Conservation (phyloP, 768 basidiomycete species). For the Leucocoprinus birnbaumii region DNA sequence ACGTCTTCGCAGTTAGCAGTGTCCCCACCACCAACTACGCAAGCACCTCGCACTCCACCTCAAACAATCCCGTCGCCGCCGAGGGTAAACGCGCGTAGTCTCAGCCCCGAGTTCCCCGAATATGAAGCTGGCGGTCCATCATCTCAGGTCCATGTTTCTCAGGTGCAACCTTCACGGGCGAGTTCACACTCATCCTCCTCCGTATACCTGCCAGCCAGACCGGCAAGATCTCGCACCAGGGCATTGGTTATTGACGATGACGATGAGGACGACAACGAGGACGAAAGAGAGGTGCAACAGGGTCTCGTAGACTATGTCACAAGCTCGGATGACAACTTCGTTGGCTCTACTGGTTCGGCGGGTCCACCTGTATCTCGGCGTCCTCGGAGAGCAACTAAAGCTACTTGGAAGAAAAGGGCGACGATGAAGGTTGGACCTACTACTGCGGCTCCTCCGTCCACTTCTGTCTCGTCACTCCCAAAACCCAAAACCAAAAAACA, state of each 20-base stretch:
- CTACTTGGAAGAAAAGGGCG: no score
- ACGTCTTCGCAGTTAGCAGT: not conserved
- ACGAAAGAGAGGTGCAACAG: not conserved
- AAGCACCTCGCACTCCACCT: not conserved
- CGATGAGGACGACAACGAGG: slow-evolving; percentile 2
- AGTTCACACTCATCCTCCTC: not conserved
- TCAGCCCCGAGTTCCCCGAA: slow-evolving; percentile 5
- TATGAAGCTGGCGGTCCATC: not conserved
- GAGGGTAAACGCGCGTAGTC: not conserved
- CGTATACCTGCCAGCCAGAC: not conserved
- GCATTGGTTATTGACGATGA: not conserved
- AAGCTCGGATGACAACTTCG: not conserved
- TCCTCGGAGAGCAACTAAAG: no score
- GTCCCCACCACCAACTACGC: not conserved
- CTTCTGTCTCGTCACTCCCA: no score
- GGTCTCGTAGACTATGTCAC: not conserved
- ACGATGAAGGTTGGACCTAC: no score
- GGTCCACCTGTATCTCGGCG: no score
- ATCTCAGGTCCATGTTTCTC: not conserved
- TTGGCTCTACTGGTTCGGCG: not conserved
- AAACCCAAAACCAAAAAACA: no score
- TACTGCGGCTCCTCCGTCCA: not conserved
- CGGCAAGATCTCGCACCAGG: not conserved
- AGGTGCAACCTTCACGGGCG: not conserved
- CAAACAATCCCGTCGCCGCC: not conserved